These are phyloP conservation scores for Umbelopsis sp. DNA, from an alignment of 192 early-diverging fungal species.

Conservation along the genomic window DNA sequence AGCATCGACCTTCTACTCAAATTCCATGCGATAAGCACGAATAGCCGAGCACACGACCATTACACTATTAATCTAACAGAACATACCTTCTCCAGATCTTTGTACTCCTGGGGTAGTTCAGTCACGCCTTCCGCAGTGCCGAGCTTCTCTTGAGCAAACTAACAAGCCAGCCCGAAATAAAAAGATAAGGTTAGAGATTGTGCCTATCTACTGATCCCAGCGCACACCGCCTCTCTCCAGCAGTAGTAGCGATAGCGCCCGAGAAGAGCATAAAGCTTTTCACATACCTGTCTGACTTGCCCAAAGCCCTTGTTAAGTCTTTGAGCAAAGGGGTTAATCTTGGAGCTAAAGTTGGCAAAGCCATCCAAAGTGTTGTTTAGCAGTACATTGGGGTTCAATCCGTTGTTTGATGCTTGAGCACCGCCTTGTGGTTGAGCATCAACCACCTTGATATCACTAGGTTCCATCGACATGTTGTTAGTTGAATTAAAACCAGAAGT, in stretches of 20 bases:
- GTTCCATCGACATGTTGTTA: constrained; percentile 12
- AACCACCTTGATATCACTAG: constrained; percentile 33
- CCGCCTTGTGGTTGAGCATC: constrained; percentile 33
- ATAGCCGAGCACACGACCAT: neutral
- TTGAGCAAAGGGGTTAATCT: constrained; percentile 58
- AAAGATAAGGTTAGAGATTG: constrained; percentile 10
- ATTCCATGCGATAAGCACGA: constrained; percentile 3
- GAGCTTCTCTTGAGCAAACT: constrained; percentile 92
- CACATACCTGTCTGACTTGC: constrained; percentile 56
- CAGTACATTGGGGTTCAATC: constrained; percentile 37
- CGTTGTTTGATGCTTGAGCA: neutral
- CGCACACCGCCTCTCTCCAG: neutral
- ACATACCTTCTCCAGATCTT: constrained; percentile 83
- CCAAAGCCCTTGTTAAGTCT: constrained; percentile 53
- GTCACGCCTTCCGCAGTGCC: constrained; percentile 83
- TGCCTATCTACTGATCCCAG: constrained; percentile 14
- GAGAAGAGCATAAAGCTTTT: neutral
- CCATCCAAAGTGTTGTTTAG: constrained; percentile 48
- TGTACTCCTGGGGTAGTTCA: constrained; percentile 92
- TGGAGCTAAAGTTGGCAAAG: constrained; percentile 50
- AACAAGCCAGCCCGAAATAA: constrained; percentile 48
- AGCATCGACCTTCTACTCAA: constrained; percentile 73
- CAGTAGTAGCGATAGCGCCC: neutral
- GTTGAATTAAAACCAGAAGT: neutral
- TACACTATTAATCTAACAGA: neutral